Evolutionary conservation across 2,329 filamentous ascomycete species (phyloP), one percentile per base, ranked within the genome.

Genomic region (Fusarium oxysporum): DNA sequence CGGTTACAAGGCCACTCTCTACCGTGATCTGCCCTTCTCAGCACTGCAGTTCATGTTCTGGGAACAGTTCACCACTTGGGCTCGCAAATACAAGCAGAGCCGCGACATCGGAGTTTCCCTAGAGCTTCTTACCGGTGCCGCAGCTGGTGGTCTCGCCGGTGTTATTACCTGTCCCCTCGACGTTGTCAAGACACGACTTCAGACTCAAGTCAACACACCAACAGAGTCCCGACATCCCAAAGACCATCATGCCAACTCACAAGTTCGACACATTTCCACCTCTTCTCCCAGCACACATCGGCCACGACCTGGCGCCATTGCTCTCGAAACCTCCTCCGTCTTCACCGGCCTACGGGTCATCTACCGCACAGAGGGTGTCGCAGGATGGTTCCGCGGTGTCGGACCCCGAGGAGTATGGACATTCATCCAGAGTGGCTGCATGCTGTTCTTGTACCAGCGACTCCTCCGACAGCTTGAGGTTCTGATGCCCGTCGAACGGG

Each of bases 31-130:
- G 28, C 96, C 96, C 4, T 99, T 98, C 80, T 98, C 96, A 1
- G 96, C 96, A 1, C 85, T 99, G 16, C 96, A 99, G 80, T 98
- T 99, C 82, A 96, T 97, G 78, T 98, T 99, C 81, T 99, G 97
- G 85, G 96, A 99, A 82, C 94, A 98, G 82, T 95, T 95, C 80
- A 93, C 95, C 78, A 90, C 87, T 50, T 89, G 94, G 87, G 95
- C 96, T 2, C 92, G 92, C 78, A 82, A 90, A 59, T 97, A 92
- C 87, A 91, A 93, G 79, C 90, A 92, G 38, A 92, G 91, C 70
- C 89, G 92, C 64, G 94, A 98, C 65, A 97, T 99, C 59, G 96
- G 96, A 2, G 83, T 97, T 38, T 88, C 91, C 2, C 82, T 98
- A 41, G 96, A 99, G 81, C 92, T 98, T 30, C 82, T 97, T 19